phyloP scores from a whole-genome alignment of 192 early-diverging fungal species.

The Ramicandelaber brevisporus region DNA sequence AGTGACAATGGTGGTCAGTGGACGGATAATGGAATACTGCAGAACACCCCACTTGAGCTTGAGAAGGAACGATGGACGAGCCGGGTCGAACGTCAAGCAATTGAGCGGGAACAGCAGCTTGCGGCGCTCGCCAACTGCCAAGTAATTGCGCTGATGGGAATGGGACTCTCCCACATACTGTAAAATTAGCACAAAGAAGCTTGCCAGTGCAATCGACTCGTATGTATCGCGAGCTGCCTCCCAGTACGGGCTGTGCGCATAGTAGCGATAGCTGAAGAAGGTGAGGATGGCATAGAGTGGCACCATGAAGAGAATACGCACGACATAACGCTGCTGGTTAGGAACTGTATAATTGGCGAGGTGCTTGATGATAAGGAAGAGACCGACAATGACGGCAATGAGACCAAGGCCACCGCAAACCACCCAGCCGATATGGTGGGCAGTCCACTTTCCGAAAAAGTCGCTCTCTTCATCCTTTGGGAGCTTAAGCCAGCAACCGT shows the following conservation, averaged over 20 bases:
- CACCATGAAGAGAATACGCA: conserved; percentile 47
- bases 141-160: conserved; percentile 14
- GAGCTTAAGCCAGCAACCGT: too few species aligned
- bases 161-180: conserved; percentile 27
- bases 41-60: conserved; percentile 35
- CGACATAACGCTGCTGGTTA: conserved; percentile 46
- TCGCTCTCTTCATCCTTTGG: too few species aligned
- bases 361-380: conserved; percentile 19
- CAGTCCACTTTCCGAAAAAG: too few species aligned
- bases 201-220: conserved; percentile 43
- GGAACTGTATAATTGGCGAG: conserved; percentile 30
- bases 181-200: conserved; percentile 44
- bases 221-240: conserved; percentile 44
- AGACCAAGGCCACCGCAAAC: conserved; percentile 23
- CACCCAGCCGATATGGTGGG: conserved; percentile 32
- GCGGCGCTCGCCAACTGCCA: conserved; percentile 10
- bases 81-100: conserved; percentile 30
- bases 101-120: conserved; percentile 35
- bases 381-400: conserved; percentile 19
- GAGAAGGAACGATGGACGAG: conserved; percentile 19
- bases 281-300: conserved; percentile 45
- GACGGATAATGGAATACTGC: conserved; percentile 42
- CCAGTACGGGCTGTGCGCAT: conserved; percentile 35
- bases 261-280: conserved; percentile 40
- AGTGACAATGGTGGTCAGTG: conserved; percentile 24